Percentiles rank a stretch among this genome's conserved stretches.
phyloP scores from a whole-genome alignment of 148 eudicot species.

The Silene conica region DNA sequence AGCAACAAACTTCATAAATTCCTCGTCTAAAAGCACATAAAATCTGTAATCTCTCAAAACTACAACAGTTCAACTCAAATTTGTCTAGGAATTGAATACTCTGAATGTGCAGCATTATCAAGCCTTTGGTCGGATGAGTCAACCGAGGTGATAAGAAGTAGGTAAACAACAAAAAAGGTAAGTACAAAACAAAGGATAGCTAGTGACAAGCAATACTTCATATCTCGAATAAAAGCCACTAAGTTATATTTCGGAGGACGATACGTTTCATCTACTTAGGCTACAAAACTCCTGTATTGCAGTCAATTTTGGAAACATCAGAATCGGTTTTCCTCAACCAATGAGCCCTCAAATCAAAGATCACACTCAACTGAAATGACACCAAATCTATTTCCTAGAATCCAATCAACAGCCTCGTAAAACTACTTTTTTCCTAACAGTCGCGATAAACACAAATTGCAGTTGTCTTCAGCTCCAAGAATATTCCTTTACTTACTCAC shows the following conservation, averaged over 20 bases:
- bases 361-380: background rate
- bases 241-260: background rate
- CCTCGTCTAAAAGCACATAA: background rate
- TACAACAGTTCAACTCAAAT: background rate
- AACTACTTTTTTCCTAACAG: background rate
- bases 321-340: background rate
- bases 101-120: background rate
- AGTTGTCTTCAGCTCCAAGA: background rate
- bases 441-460: background rate
- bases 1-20: background rate
- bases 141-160: background rate
- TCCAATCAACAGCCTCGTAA: background rate
- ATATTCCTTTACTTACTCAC: background rate
- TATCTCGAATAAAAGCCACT: background rate
- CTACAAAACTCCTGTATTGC: background rate
- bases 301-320: background rate
- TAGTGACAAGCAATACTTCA: background rate
- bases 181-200: background rate
- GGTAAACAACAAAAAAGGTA: background rate
- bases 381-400: background rate
- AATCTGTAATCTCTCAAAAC: background rate
- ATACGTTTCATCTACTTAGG: background rate
- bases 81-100: background rate
- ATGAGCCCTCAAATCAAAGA: background rate
- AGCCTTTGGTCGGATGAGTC: background rate